Base-by-base conservation (phyloP, 106 monocot genomes). In the Apostasia ramifera region DNA sequence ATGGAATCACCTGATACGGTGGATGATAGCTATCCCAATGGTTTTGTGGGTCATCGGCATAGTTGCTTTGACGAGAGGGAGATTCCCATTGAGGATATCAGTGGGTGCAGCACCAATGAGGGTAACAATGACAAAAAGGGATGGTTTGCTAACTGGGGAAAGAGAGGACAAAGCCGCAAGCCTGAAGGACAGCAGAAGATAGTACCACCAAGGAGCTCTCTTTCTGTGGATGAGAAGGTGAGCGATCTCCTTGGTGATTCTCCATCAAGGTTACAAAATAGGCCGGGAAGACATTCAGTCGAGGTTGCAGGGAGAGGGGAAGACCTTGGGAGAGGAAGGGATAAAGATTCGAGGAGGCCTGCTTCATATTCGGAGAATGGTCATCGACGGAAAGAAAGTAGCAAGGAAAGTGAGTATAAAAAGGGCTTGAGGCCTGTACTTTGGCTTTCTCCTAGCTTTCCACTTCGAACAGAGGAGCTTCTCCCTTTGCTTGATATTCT, bases 401-500 rank as follows among this genome's bases (percentile, higher is more conserved):
- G 59, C 38, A 66, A 60, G n/a, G 75, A 76, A 54, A 76, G 75
- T 10, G 75, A 76, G 69, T 68, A 61, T 54, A 69, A 76, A 53
- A 76, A 69, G 41, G 68, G 68, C 9, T 55, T 68, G 69, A 60
- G 75, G 69, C 75, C 75, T 43, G 40, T 60, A 53, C 68, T 76
- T 40, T 76, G 75, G 75, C 75, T 76, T 38, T 68, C 75, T 15
- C 43, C 47, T 3, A 76, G 54, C 59, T 76, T 69, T 62, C 68
- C 68, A 0, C 68, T 76, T 46, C 50, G 56, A 13, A 59, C 68
- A 0, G 75, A 76, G 59, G 75, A 76, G 69, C 61, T 76, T 68
- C 76, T 85, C 10, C 97, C 97, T 1, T 77, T 98, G 61, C 89
- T 98, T 59, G 97, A 98, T 63, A 90, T 98, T 80, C 77, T 98